Conservation (phyloP, 176 grass and related monocot species). For the Oryza longistaminata region DNA sequence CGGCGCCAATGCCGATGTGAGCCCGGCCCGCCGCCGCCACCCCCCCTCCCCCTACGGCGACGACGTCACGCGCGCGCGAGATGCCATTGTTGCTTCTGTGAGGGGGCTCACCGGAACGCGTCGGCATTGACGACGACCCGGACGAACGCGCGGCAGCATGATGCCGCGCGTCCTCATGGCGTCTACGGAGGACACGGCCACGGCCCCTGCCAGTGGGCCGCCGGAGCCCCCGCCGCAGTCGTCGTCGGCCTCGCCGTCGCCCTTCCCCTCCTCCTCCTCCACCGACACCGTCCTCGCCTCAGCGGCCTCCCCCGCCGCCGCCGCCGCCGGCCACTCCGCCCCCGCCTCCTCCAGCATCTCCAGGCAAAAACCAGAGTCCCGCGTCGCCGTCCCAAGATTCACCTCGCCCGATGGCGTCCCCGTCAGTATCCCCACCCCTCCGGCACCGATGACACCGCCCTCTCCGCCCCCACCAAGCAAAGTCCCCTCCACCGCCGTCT, state of each 20-base stretch:
- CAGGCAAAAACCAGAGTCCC: neutral
- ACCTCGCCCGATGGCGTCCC: neutral
- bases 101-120: neutral
- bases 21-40: neutral
- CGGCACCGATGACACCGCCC: conserved; percentile 19
- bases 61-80: neutral
- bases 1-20: conserved; percentile 21
- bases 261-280: neutral
- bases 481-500: conserved; percentile 17
- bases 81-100: conserved; percentile 29
- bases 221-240: conserved; percentile 9
- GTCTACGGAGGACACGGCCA: conserved; percentile 18
- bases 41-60: neutral
- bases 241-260: conserved; percentile 2
- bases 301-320: neutral
- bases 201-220: conserved; percentile 11
- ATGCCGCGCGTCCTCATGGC: conserved; percentile 50
- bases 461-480: conserved; percentile 20
- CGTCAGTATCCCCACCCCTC: conserved; percentile 26
- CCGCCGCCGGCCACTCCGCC: neutral
- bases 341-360: conserved; percentile 23
- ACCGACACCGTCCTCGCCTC: neutral
- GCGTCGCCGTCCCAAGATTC: neutral
- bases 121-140: conserved; percentile 22
- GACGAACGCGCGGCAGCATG: conserved; percentile 21